A percentile compares a stretch with the other conserved stretches of the same genome.
Conservation (phyloP, 2,329 filamentous ascomycete species). For the Shiraia sp. region DNA sequence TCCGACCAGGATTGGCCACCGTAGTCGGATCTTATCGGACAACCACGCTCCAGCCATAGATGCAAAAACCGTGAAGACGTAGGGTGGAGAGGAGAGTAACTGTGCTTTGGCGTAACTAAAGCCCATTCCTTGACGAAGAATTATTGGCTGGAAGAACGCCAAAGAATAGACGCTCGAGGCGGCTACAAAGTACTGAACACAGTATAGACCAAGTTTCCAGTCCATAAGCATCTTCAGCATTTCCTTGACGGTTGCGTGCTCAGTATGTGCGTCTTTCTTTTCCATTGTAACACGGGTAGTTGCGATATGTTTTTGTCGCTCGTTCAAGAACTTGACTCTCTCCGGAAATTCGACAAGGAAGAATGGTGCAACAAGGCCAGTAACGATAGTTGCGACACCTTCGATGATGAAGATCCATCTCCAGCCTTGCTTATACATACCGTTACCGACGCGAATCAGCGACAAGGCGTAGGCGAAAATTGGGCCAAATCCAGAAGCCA, state of each 20-base stretch:
- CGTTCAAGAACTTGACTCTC: slow-evolving; percentile 31
- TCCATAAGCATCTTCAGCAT: slow-evolving; percentile 30
- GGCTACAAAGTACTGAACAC: slow-evolving; percentile 34
- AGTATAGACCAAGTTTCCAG: slow-evolving; percentile 36
- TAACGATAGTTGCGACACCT: slow-evolving; percentile 21
- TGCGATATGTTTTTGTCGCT: slow-evolving; percentile 31
- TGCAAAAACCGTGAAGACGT: slow-evolving; percentile 25
- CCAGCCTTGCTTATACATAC: slow-evolving; percentile 37
- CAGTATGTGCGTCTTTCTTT: slow-evolving; percentile 23
- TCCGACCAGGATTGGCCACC: slow-evolving; percentile 25
- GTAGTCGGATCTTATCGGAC: slow-evolving; percentile 24
- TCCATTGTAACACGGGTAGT: slow-evolving; percentile 28
- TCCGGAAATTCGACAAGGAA: slow-evolving; percentile 34
- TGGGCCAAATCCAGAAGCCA: slow-evolving; percentile 38
- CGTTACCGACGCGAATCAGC: slow-evolving; percentile 36
- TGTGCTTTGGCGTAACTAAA: slow-evolving; percentile 29
- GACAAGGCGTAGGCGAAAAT: slow-evolving; percentile 41
- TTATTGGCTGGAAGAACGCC: slow-evolving; percentile 29
- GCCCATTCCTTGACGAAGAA: slow-evolving; percentile 29
- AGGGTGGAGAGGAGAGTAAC: slow-evolving; percentile 27
- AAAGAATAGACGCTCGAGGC: slow-evolving; percentile 30
- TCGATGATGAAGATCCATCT: slow-evolving; percentile 35
- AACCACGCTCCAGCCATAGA: slow-evolving; percentile 23
- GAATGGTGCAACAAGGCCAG: slow-evolving; percentile 23
- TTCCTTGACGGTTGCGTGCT: slow-evolving; percentile 28